phyloP scores from a whole-genome alignment of 345 rosid species.

The Carallia pectinifolia region DNA sequence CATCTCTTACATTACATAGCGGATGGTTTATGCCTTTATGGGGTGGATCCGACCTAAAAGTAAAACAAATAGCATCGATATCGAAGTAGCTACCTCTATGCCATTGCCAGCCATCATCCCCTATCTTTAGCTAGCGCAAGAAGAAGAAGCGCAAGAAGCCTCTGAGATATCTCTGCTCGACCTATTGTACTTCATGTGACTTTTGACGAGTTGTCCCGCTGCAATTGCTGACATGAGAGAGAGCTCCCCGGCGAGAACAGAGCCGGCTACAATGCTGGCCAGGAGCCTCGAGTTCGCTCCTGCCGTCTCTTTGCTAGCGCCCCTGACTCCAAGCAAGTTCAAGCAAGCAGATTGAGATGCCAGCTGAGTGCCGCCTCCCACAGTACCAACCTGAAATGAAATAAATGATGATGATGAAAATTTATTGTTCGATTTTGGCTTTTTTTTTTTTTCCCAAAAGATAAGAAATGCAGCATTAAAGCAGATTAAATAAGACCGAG shows the following conservation, averaged over 20 bases:
- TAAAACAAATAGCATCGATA: too few species aligned
- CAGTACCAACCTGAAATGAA: conserved; percentile 44
- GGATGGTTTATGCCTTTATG: too few species aligned
- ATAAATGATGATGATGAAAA: too few species aligned
- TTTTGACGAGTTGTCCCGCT: conserved; percentile 35
- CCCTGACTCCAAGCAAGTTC: conserved; percentile 56
- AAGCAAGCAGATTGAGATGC: conserved; percentile 59
- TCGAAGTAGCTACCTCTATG: too few species aligned
- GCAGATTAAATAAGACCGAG: too few species aligned
- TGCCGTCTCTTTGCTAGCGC: conserved; percentile 39
- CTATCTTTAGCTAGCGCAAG: not conserved
- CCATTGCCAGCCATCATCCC: not conserved
- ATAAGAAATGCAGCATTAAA: too few species aligned
- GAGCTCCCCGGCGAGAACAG: conserved; percentile 54
- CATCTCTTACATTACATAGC: too few species aligned
- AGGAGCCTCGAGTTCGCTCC: conserved; percentile 46
- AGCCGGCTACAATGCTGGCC: conserved; percentile 47
- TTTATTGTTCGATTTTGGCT: too few species aligned
- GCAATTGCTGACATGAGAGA: conserved; percentile 52
- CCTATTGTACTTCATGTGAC: conserved; percentile 48
- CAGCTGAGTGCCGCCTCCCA: conserved; percentile 58
- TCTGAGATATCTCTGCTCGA: conserved; percentile 25
- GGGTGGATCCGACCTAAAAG: too few species aligned
- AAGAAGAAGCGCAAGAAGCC: not conserved
- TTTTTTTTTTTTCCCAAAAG: too few species aligned